phyloP scores from a whole-genome alignment of 306 rosid genomes.

The Sicyos edulis region DNA sequence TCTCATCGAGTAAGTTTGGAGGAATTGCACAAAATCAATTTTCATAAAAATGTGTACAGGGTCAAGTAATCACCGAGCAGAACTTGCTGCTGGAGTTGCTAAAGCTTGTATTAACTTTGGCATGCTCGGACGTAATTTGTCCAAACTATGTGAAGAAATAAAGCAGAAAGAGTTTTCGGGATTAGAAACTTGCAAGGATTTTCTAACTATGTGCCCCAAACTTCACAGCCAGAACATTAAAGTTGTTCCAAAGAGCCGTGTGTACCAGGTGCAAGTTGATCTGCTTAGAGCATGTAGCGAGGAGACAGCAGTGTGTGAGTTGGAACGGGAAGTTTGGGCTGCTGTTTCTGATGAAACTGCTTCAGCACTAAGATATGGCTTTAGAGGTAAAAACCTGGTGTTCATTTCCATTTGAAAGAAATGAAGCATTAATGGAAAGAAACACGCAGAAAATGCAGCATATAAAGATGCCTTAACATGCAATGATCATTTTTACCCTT shows the following conservation, averaged over 20 bases:
- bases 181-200: conserved; percentile 57
- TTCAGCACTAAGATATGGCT: conserved; percentile 84
- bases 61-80: conserved; percentile 82
- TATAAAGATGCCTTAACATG: background rate
- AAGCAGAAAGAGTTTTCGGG: conserved; percentile 69
- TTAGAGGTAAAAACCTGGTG: conserved; percentile 49
- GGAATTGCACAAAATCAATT: conserved; percentile 84
- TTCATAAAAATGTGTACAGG: conserved; percentile 60
- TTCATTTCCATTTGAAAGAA: conserved; percentile 4
- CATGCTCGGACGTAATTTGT: conserved; percentile 82
- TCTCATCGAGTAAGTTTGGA: conserved; percentile 86
- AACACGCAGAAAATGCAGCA: background rate
- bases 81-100: conserved; percentile 81
- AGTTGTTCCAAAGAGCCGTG: conserved; percentile 86
- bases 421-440: background rate
- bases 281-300: conserved; percentile 88
- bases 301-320: conserved; percentile 45
- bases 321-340: conserved; percentile 82
- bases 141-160: conserved; percentile 75
- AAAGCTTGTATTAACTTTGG: conserved; percentile 86
- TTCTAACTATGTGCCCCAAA: conserved; percentile 66
- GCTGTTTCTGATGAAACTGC: conserved; percentile 98
- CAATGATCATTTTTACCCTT: background rate
- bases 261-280: conserved; percentile 92
- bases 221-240: conserved; percentile 58